Percentiles rank a stretch among this genome's conserved stretches.
phyloP scores from a whole-genome alignment of 495 filamentous ascomycete genomes.

The Sordaria brevicollis region DNA sequence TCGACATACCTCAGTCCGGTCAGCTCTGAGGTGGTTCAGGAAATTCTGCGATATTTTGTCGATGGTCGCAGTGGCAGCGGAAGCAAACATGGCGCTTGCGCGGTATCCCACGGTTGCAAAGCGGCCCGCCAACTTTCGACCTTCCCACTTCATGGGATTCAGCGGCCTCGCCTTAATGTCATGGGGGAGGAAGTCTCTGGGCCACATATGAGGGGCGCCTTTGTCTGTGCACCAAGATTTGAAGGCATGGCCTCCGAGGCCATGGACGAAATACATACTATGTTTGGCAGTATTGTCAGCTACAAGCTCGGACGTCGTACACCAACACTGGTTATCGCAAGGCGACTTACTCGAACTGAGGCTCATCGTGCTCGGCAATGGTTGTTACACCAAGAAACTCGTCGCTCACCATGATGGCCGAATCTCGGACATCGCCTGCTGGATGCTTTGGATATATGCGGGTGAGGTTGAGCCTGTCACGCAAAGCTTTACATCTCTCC shows the following conservation, averaged over 20 bases:
- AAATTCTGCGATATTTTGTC: conserved; percentile 6
- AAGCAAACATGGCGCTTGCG: neutral
- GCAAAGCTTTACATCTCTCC: neutral
- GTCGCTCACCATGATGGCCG: conserved; percentile 2
- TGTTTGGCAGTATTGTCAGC: neutral
- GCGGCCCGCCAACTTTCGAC: neutral
- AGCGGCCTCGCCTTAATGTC: conserved; percentile 1
- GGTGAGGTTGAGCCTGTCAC: conserved; percentile 1
- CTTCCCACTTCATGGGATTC: neutral
- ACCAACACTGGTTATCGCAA: neutral
- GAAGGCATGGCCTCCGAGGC: conserved; percentile 11
- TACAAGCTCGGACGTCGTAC: neutral
- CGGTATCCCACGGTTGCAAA: conserved; percentile 8
- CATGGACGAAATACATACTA: conserved; percentile 11
- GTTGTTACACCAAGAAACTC: conserved; percentile 12
- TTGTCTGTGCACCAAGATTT: conserved; percentile 6
- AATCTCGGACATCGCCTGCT: neutral
- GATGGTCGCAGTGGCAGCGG: conserved; percentile 6
- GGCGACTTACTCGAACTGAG: conserved; percentile 9
- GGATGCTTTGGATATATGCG: neutral
- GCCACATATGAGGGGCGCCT: conserved; percentile 7
- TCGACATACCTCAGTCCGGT: conserved; percentile 4
- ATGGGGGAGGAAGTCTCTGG: conserved; percentile 5
- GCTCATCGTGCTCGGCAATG: conserved; percentile 9
- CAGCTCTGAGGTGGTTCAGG: neutral